Evolutionary conservation across 345 rosid species (phyloP).

Genomic region (Citrus mangshanensis): DNA sequence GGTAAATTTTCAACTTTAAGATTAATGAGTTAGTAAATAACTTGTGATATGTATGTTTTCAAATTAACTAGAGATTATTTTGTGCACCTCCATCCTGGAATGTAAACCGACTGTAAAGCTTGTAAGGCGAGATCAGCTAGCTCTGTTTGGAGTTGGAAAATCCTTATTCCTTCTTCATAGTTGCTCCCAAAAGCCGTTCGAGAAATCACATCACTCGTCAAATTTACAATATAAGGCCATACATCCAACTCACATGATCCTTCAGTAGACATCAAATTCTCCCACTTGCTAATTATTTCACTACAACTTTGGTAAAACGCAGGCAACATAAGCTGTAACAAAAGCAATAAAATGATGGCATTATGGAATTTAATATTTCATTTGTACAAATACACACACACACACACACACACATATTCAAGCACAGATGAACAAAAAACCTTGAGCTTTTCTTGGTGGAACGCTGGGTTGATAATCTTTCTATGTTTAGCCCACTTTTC

Average conservation of each 20-base stretch:
- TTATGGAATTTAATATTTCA: not conserved
- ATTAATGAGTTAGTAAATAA: not conserved
- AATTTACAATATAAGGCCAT: slow-evolving; percentile 19
- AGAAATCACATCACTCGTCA: slow-evolving; percentile 33
- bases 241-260: slow-evolving; percentile 23
- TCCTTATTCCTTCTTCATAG: slow-evolving; percentile 36
- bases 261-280: not conserved
- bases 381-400: no score
- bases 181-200: slow-evolving; percentile 32
- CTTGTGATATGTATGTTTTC: no score
- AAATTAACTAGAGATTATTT: not conserved
- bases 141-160: slow-evolving; percentile 36
- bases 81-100: slow-evolving; percentile 47
- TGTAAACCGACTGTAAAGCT: not conserved
- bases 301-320: not conserved
- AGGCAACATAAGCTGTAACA: slow-evolving; percentile 2
- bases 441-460: not conserved
- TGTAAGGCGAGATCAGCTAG: not conserved
- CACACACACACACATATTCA: not conserved
- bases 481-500: slow-evolving; percentile 38
- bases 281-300: slow-evolving; percentile 26
- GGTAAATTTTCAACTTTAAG: not conserved
- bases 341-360: not conserved
- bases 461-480: slow-evolving; percentile 27
- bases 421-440: not conserved